A percentile compares a stretch with the other conserved stretches of the same genome.
phyloP scores from a whole-genome alignment of 768 basidiomycete genomes.

The Pleurotus djamor region DNA sequence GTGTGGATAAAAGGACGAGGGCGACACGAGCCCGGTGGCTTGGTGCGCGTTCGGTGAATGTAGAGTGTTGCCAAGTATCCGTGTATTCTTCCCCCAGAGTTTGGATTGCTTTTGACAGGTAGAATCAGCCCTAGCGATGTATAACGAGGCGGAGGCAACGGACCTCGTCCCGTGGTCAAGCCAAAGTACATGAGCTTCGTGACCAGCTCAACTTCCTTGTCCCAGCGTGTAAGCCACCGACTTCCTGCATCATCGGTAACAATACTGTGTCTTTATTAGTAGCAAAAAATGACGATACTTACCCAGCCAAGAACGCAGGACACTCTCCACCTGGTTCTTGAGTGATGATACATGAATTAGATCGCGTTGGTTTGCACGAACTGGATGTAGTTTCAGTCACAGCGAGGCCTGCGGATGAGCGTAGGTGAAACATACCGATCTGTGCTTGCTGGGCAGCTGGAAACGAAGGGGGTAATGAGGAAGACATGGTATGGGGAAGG shows the following conservation, averaged over 20 bases:
- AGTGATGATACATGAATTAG: conserved; percentile 72
- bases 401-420: background rate
- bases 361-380: conserved; percentile 85
- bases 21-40: conserved; percentile 42
- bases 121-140: background rate
- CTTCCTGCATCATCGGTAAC: conserved; percentile 51
- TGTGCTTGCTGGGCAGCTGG: conserved; percentile 83
- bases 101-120: conserved; percentile 54
- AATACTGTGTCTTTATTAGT: conserved; percentile 3
- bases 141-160: conserved; percentile 10
- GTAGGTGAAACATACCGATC: conserved; percentile 59
- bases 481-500: conserved; percentile 2
- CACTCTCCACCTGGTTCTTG: conserved; percentile 72
- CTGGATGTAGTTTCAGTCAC: conserved; percentile 32
- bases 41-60: conserved; percentile 38
- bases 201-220: conserved; percentile 72
- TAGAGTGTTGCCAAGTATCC: conserved; percentile 73
- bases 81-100: conserved; percentile 93
- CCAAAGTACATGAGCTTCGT: conserved; percentile 73
- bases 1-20: conserved; percentile 62
- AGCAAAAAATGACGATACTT: conserved; percentile 13
- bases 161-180: conserved; percentile 74
- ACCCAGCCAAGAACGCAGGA: conserved; percentile 81
- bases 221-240: conserved; percentile 77
- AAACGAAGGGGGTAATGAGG: conserved; percentile 39